Evolutionary conservation across 306 rosid genomes (phyloP).

Genomic region (Biancaea sappan): DNA sequence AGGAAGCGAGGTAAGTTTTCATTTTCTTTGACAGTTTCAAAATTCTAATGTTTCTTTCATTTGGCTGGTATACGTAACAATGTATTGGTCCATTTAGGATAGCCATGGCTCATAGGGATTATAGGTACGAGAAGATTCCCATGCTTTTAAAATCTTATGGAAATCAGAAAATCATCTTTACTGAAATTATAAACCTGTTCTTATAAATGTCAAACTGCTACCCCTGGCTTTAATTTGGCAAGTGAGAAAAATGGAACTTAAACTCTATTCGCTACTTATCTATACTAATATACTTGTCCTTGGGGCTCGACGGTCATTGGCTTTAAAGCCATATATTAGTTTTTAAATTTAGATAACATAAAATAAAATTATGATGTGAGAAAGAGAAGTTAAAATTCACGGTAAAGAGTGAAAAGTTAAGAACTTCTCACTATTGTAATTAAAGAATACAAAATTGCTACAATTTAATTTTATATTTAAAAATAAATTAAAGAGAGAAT

Average conservation of each 20-base stretch:
- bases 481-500: too few species aligned
- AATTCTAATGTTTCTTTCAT: slow-evolving; percentile 2
- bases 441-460: too few species aligned
- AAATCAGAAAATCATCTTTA: neutral
- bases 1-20: slow-evolving; percentile 67
- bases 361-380: too few species aligned
- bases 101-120: neutral
- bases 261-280: neutral
- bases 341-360: too few species aligned
- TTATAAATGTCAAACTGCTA: slow-evolving; percentile 7
- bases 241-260: neutral
- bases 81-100: slow-evolving; percentile 28
- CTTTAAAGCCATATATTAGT: too few species aligned
- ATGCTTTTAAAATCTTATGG: slow-evolving; percentile 21
- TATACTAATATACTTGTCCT: too few species aligned
- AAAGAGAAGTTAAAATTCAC: too few species aligned
- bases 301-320: too few species aligned
- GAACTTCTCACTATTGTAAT: too few species aligned
- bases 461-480: too few species aligned
- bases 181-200: slow-evolving; percentile 9
- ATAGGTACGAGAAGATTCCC: neutral
- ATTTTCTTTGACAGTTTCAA: slow-evolving; percentile 1
- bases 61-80: neutral
- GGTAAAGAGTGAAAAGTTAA: too few species aligned
- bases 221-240: neutral